phyloP scores from a whole-genome alignment of 2,329 filamentous ascomycete species.

The Trichoderma gracile region DNA sequence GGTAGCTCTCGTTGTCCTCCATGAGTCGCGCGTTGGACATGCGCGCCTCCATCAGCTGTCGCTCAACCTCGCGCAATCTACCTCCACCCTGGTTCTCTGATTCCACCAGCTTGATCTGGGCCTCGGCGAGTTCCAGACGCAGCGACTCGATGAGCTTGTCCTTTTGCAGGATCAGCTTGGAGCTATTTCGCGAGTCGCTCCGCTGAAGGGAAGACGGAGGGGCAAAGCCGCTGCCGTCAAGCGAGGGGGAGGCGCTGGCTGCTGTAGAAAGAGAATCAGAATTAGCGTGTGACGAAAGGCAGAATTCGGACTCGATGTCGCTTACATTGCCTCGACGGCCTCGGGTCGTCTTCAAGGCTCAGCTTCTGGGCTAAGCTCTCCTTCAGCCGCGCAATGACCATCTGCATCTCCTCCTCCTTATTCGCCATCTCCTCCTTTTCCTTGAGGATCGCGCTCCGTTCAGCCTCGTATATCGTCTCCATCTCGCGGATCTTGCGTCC shows the following conservation, averaged over 20 bases:
- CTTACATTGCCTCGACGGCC: slow-evolving; percentile 61
- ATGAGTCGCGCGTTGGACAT: slow-evolving; percentile 95
- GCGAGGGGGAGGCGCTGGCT: slow-evolving; percentile 63
- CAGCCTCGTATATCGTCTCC: slow-evolving; percentile 88
- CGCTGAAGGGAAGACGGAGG: slow-evolving; percentile 81
- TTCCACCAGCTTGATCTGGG: slow-evolving; percentile 92
- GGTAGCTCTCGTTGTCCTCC: slow-evolving; percentile 99
- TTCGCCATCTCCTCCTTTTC: slow-evolving; percentile 87
- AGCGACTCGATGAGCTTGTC: slow-evolving; percentile 94
- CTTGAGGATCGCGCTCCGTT: slow-evolving; percentile 81
- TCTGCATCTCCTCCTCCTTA: slow-evolving; percentile 86
- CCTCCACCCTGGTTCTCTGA: slow-evolving; percentile 91
- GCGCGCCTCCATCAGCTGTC: slow-evolving; percentile 83
- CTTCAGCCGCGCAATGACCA: slow-evolving; percentile 87
- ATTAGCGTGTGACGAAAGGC: slow-evolving; percentile 29
- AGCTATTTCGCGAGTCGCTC: slow-evolving; percentile 86
- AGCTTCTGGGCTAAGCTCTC: slow-evolving; percentile 80
- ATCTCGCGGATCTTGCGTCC: slow-evolving; percentile 84
- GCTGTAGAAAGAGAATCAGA: slow-evolving; percentile 26
- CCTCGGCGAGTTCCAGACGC: slow-evolving; percentile 87
- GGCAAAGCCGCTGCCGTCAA: slow-evolving; percentile 79
- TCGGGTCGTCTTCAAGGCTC: slow-evolving; percentile 53
- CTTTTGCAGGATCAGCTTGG: slow-evolving; percentile 88
- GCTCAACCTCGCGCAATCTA: slow-evolving; percentile 85
- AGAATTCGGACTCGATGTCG: neutral